phyloP scores from a whole-genome alignment of 139 green algal genomes.

The Chlorella sp. region DNA sequence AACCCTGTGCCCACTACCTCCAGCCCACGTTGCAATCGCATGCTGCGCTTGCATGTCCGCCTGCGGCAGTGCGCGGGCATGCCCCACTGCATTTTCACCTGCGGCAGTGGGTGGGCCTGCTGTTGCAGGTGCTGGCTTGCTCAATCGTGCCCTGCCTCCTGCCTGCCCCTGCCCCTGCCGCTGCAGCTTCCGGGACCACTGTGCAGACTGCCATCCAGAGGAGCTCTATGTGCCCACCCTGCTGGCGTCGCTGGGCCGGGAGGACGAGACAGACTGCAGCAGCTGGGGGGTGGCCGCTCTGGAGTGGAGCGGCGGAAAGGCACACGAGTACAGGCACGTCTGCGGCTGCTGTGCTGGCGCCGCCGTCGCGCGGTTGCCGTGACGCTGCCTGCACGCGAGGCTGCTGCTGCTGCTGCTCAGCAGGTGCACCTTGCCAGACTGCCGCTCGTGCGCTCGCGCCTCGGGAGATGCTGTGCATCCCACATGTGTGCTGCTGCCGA shows the following conservation, averaged over 20 bases:
- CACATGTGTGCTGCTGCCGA: background rate
- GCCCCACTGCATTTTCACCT: background rate
- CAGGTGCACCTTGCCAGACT: too few species aligned
- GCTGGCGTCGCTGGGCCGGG: conserved; percentile 12
- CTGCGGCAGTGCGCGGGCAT: too few species aligned
- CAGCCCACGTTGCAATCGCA: too few species aligned
- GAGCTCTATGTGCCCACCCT: conserved; percentile 36
- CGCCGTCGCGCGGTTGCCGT: too few species aligned
- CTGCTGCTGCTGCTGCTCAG: background rate
- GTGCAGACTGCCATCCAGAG: background rate
- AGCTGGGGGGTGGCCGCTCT: conserved; percentile 1
- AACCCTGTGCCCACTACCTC: too few species aligned
- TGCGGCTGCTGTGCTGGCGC: background rate
- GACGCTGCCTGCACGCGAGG: background rate
- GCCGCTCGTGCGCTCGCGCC: too few species aligned
- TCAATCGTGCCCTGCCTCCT: background rate
- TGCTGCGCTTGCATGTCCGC: too few species aligned
- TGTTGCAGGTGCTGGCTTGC: background rate
- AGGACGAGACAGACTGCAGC: background rate
- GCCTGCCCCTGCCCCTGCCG: background rate
- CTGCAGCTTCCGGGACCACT: too few species aligned
- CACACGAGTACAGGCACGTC: background rate
- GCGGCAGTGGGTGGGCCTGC: background rate
- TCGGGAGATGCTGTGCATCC: too few species aligned
- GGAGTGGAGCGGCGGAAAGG: background rate